These are phyloP conservation scores for Plasmodium reichenowi DNA, from an alignment of 169 alveolate species.

Conservation along the genomic window DNA sequence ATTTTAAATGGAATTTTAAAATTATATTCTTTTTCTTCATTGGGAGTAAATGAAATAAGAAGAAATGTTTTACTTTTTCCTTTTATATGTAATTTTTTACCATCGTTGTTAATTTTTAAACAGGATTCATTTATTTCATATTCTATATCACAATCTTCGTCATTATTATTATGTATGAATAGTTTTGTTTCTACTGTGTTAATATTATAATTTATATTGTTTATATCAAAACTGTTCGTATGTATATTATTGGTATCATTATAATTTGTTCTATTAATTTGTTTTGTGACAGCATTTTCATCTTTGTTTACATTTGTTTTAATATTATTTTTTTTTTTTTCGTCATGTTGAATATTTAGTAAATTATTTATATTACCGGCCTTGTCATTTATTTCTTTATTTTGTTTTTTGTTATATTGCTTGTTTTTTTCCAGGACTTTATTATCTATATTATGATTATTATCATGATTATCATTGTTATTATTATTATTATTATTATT, in stretches of 20 bases:
- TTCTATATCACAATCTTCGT: conserved; percentile 66
- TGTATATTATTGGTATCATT: neutral
- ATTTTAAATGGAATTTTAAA: conserved; percentile 62
- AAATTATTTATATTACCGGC: neutral
- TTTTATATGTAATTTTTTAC: conserved; percentile 34
- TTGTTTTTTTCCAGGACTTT: conserved; percentile 3
- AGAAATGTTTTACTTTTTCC: conserved; percentile 27
- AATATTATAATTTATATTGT: conserved; percentile 13
- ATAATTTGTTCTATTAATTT: neutral
- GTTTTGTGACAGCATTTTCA: conserved; percentile 3
- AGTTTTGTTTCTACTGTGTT: conserved; percentile 34
- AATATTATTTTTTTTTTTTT: conserved; percentile 6
- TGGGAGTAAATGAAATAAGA: conserved; percentile 42
- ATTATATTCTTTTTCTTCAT: conserved; percentile 55
- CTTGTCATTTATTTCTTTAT: conserved; percentile 4
- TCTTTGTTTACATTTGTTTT: neutral
- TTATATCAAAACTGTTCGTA: neutral
- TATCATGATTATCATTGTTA: neutral
- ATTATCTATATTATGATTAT: neutral
- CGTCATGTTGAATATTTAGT: neutral
- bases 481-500: neutral
- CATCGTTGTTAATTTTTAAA: conserved; percentile 18
- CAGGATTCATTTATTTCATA: conserved; percentile 55
- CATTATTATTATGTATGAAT: conserved; percentile 49
- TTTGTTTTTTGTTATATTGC: conserved; percentile 21